Conservation (phyloP, 805 yeast species). For the Wickerhamiella siamensis region DNA sequence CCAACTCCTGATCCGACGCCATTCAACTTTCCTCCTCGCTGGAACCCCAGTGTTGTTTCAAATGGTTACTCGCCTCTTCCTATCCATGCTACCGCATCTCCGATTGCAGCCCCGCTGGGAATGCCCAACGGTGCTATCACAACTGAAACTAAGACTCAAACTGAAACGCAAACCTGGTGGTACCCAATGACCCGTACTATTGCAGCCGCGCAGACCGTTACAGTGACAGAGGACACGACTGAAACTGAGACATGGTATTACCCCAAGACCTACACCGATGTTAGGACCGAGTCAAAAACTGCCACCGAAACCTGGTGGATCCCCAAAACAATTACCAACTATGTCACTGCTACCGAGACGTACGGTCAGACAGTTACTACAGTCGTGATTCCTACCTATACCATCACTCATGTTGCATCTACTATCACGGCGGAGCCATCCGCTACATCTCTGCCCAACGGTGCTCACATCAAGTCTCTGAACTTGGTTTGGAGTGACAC, state of each 20-base stretch:
- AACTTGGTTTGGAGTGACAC: constrained; percentile 11
- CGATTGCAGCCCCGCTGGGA: neutral
- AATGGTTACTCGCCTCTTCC: neutral
- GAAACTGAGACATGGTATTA: neutral
- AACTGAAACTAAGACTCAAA: neutral
- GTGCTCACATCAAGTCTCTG: neutral
- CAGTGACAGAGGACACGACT: neutral
- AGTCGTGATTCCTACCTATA: neutral
- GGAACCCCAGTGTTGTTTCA: neutral
- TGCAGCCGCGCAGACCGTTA: neutral
- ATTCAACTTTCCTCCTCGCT: neutral
- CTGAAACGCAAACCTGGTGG: no score
- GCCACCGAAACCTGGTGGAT: neutral
- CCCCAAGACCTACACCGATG: no score
- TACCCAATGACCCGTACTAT: neutral
- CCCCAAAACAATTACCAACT: neutral
- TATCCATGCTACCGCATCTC: neutral
- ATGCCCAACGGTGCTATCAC: neutral
- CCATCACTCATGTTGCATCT: neutral
- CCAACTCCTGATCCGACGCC: no score
- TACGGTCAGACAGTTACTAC: neutral
- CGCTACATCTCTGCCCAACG: neutral
- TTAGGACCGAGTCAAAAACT: no score
- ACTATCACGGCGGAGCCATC: neutral
- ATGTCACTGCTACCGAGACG: neutral